Percentiles rank a stretch among this genome's conserved stretches.
Evolutionary conservation across 2,329 filamentous ascomycete species (phyloP).

Genomic region (Sclerotinia subarctica): DNA sequence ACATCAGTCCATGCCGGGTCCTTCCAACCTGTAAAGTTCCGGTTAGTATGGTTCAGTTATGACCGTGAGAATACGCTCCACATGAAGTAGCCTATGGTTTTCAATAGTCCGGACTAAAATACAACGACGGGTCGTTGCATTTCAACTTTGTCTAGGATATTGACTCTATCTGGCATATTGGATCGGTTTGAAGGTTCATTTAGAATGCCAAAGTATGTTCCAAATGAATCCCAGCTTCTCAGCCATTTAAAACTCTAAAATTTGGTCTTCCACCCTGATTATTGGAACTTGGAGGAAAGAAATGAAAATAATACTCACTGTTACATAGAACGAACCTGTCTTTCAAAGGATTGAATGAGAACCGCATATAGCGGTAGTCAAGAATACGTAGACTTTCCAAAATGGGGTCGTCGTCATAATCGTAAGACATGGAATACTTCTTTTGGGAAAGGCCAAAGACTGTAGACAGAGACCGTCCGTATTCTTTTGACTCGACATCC

Average conservation of each 20-base stretch:
- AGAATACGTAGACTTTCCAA: constrained; percentile 72
- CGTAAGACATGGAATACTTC: constrained; percentile 52
- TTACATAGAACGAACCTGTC: constrained; percentile 85
- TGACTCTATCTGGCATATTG: not conserved
- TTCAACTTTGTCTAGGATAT: not conserved
- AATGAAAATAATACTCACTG: constrained; percentile 43
- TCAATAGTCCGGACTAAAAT: not conserved
- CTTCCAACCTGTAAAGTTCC: constrained; percentile 60
- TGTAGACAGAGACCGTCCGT: constrained; percentile 55
- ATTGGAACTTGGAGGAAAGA: not conserved
- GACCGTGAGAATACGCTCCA: not conserved
- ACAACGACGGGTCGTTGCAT: not conserved
- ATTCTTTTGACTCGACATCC: constrained; percentile 54
- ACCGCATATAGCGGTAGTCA: constrained; percentile 91
- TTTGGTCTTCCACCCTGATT: not conserved
- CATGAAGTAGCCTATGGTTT: not conserved
- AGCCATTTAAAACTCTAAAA: not conserved
- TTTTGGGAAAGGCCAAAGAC: constrained; percentile 68
- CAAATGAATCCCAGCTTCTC: not conserved
- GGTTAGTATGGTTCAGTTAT: constrained; percentile 3
- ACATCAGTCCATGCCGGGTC: constrained; percentile 85
- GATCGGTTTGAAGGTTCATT: not conserved
- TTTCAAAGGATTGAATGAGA: constrained; percentile 83
- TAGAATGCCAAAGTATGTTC: not conserved
- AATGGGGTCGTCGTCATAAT: constrained; percentile 76